Evolutionary conservation across 225 moss, liverwort and hornwort species (phyloP).

Genomic region (Physcomitrellopsis africana): DNA sequence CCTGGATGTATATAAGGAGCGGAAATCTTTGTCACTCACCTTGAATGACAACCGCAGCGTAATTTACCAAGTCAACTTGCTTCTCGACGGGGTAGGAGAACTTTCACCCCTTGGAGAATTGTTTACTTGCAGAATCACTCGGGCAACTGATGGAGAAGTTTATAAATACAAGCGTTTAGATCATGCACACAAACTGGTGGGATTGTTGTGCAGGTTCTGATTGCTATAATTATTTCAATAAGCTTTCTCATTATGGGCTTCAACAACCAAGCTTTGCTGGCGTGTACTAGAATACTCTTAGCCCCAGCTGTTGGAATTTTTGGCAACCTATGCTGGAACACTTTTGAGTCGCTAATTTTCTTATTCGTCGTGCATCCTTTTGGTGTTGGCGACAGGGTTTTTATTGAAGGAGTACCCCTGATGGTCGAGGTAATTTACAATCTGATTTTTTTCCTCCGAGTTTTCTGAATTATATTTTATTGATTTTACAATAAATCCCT

Average conservation of each 20-base stretch:
- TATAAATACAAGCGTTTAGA: not conserved
- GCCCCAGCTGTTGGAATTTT: constrained; percentile 79
- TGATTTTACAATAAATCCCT: not conserved
- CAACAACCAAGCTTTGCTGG: constrained; percentile 77
- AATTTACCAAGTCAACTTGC: constrained; percentile 72
- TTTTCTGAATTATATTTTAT: not conserved
- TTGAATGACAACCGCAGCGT: constrained; percentile 91
- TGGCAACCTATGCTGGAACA: constrained; percentile 75
- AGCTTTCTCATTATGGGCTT: constrained; percentile 88
- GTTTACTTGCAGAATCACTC: not conserved
- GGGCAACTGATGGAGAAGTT: too few species aligned
- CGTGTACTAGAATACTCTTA: constrained; percentile 65
- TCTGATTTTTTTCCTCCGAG: not conserved
- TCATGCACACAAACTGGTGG: not conserved
- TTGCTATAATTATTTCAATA: constrained; percentile 64
- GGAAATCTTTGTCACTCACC: constrained; percentile 83
- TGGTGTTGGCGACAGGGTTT: constrained; percentile 80
- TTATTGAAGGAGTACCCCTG: constrained; percentile 70
- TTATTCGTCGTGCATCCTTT: constrained; percentile 90
- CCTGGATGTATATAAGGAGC: constrained; percentile 85
- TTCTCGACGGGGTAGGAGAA: constrained; percentile 78
- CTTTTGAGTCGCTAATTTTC: constrained; percentile 85
- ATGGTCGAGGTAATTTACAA: constrained; percentile 66
- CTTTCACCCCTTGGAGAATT: not conserved
- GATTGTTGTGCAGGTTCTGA: constrained; percentile 57